These are phyloP conservation scores for Colletotrichum graminicola DNA, from an alignment of 2,329 filamentous ascomycete species.

Conservation along the genomic window DNA sequence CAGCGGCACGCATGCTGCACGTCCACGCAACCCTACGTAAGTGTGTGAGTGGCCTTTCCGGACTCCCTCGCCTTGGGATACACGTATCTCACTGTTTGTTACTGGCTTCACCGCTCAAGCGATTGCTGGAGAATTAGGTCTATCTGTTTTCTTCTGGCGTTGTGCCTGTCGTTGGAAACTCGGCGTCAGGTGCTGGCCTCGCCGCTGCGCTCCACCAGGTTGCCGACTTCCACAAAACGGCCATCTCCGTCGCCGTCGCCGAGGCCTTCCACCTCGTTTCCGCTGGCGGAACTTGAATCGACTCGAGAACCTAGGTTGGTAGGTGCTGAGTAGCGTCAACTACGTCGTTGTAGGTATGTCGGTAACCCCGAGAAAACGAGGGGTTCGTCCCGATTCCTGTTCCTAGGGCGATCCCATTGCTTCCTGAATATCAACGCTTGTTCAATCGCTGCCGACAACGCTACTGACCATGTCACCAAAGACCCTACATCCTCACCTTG, in stretches of 20 bases:
- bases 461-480: not conserved
- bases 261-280: not conserved
- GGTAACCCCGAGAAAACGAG: conserved; percentile 12
- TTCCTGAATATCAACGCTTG: conserved; percentile 14
- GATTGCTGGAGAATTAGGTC: not conserved
- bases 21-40: not conserved
- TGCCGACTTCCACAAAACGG: not conserved
- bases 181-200: conserved; percentile 1
- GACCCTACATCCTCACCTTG: not conserved
- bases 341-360: conserved; percentile 2
- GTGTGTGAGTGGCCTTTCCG: not conserved
- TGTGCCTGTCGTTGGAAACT: not conserved
- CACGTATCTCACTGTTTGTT: not conserved
- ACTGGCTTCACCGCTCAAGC: conserved; percentile 16
- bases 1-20: not conserved
- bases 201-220: not conserved
- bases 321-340: conserved; percentile 5
- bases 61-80: not conserved
- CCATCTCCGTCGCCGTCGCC: not conserved
- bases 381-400: conserved; percentile 1
- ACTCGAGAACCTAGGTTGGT: not conserved
- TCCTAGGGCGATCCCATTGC: not conserved
- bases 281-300: not conserved
- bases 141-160: not conserved
- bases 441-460: conserved; percentile 1